Evolutionary conservation across 2,329 filamentous ascomycete genomes (phyloP).

Genomic region (Phialophora chinensis): DNA sequence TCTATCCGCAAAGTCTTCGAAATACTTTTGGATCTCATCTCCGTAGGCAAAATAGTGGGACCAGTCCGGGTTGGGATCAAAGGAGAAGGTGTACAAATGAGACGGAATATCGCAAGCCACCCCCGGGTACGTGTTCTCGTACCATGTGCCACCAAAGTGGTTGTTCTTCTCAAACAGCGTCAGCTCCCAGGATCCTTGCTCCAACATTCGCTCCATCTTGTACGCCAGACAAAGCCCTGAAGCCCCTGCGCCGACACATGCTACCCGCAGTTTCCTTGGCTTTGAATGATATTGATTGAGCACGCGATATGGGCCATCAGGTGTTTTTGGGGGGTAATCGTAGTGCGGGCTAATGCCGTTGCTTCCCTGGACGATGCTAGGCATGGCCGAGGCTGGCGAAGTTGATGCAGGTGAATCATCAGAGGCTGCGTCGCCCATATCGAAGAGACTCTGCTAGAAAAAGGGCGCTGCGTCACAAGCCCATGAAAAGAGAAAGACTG

Average conservation of each 20-base stretch:
- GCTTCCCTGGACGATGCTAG: no score
- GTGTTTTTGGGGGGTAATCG: no score
- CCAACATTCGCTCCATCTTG: slow-evolving; percentile 31
- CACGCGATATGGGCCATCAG: slow-evolving; percentile 24
- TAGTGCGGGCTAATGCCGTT: no score
- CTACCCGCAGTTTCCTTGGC: slow-evolving; percentile 29
- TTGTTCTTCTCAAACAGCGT: slow-evolving; percentile 52
- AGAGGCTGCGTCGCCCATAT: no score
- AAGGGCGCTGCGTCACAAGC: no score
- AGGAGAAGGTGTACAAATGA: slow-evolving; percentile 49
- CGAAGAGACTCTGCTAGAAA: no score
- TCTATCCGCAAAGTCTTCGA: slow-evolving; percentile 48
- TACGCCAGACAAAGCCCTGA: slow-evolving; percentile 32
- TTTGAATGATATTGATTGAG: slow-evolving; percentile 29
- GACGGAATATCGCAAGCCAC: slow-evolving; percentile 68
- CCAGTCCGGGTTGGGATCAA: slow-evolving; percentile 52
- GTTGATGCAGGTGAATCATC: no score
- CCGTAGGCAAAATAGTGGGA: slow-evolving; percentile 49
- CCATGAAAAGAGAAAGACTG: no score
- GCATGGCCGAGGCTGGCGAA: no score
- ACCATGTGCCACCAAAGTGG: slow-evolving; percentile 50
- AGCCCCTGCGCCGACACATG: slow-evolving; percentile 33
- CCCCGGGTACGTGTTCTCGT: slow-evolving; percentile 52
- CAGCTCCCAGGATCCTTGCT: slow-evolving; percentile 38
- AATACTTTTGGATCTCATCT: slow-evolving; percentile 52